Conservation (phyloP, 352 stramenopile genomes). For the Chrysophaeum taylorii region DNA sequence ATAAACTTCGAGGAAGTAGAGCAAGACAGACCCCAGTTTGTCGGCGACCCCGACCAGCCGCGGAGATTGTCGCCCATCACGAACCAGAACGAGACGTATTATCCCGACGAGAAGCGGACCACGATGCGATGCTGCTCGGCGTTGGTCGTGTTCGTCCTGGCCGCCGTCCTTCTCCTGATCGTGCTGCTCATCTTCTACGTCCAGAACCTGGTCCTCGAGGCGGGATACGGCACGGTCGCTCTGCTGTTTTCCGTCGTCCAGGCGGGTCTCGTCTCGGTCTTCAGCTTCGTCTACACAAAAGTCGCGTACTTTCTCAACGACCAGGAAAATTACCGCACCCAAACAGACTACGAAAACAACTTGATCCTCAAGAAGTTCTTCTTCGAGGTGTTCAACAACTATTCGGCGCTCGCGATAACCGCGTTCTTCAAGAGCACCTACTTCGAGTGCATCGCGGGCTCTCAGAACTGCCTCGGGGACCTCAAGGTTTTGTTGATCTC, state of each 20-base stretch:
- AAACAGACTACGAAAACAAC: conserved; percentile 74
- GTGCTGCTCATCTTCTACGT: conserved; percentile 20
- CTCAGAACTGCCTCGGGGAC: neutral
- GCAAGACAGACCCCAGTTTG: conserved; percentile 25
- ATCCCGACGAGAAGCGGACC: conserved; percentile 4
- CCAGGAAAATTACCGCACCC: conserved; percentile 72
- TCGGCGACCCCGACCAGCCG: conserved; percentile 12
- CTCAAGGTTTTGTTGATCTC: neutral
- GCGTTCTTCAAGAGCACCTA: conserved; percentile 10
- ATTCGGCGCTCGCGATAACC: conserved; percentile 8
- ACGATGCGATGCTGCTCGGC: conserved; percentile 2
- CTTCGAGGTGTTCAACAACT: conserved; percentile 65
- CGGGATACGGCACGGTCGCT: neutral
- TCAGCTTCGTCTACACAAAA: conserved; percentile 60
- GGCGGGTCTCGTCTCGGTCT: conserved; percentile 64
- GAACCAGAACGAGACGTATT: conserved; percentile 18
- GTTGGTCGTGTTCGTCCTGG: conserved; percentile 4
- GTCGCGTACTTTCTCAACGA: conserved; percentile 66
- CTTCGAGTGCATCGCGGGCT: neutral
- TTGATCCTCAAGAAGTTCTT: conserved; percentile 79
- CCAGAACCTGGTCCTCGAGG: neutral
- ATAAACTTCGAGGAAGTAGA: conserved; percentile 31
- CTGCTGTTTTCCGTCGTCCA: conserved; percentile 57
- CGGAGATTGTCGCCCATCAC: conserved; percentile 12
- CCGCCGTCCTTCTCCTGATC: conserved; percentile 14